phyloP scores from a whole-genome alignment of 2,329 filamentous ascomycete genomes.

The Ophidiomyces ophidiicola region DNA sequence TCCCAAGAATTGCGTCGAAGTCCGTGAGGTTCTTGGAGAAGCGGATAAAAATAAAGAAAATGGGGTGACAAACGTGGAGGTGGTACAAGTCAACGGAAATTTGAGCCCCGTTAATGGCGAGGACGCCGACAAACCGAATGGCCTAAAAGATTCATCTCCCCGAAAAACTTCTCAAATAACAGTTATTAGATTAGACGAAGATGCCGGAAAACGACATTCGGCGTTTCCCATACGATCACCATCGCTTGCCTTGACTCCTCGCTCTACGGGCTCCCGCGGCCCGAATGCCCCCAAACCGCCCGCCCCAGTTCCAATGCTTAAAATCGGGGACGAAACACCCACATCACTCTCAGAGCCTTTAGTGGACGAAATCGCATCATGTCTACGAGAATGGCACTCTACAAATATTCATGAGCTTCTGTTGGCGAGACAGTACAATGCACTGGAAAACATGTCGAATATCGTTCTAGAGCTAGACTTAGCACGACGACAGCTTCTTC shows the following conservation, averaged over 20 bases:
- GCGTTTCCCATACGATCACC: slow-evolving; percentile 21
- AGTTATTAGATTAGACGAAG: slow-evolving; percentile 28
- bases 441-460: slow-evolving; percentile 67
- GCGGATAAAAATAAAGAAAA: slow-evolving; percentile 33
- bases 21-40: slow-evolving; percentile 81
- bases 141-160: slow-evolving; percentile 24
- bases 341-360: slow-evolving; percentile 79
- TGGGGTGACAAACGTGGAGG: slow-evolving; percentile 25
- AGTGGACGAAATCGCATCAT: slow-evolving; percentile 95
- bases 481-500: slow-evolving; percentile 75
- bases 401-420: slow-evolving; percentile 89
- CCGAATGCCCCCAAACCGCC: slow-evolving; percentile 58
- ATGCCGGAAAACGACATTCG: slow-evolving; percentile 23
- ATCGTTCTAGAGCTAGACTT: slow-evolving; percentile 75
- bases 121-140: slow-evolving; percentile 16
- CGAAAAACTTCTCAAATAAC: slow-evolving; percentile 31
- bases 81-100: slow-evolving; percentile 23
- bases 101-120: slow-evolving; percentile 11
- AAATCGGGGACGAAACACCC: slow-evolving; percentile 92
- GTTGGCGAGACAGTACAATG: slow-evolving; percentile 65
- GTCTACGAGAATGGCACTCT: slow-evolving; percentile 94
- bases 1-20: slow-evolving; percentile 83
- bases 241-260: slow-evolving; percentile 27
- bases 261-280: slow-evolving; percentile 40
- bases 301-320: slow-evolving; percentile 91